A percentile compares a stretch with the other conserved stretches of the same genome.
Evolutionary conservation across 352 stramenopile species (phyloP).

Genomic region (Globisporangium heterothallicum): DNA sequence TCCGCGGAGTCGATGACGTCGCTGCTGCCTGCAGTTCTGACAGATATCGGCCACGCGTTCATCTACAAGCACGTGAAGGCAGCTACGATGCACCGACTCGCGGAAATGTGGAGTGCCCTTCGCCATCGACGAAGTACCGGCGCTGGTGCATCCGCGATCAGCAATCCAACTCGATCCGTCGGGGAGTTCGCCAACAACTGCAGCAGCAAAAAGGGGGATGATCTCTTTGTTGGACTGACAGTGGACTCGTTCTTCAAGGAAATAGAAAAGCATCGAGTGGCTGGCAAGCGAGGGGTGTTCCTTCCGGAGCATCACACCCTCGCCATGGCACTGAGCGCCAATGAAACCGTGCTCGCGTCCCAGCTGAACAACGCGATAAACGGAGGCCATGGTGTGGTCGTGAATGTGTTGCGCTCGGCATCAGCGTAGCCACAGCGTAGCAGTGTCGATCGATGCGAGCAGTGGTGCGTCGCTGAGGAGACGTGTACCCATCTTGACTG

Average conservation of each 20-base stretch:
- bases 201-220: slow-evolving; percentile 5
- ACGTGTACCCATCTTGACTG: neutral
- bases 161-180: neutral
- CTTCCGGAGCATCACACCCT: slow-evolving; percentile 30
- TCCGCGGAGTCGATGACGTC: slow-evolving; percentile 1
- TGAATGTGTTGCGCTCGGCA: slow-evolving; percentile 5
- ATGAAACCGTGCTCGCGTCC: slow-evolving; percentile 26
- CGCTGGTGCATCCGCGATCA: neutral
- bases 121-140: neutral
- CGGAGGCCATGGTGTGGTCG: neutral
- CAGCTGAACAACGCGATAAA: neutral
- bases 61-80: slow-evolving; percentile 23
- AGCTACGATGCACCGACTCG: slow-evolving; percentile 22
- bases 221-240: slow-evolving; percentile 40
- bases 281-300: slow-evolving; percentile 43
- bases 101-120: slow-evolving; percentile 11
- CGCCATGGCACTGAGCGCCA: slow-evolving; percentile 51
- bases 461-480: neutral
- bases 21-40: slow-evolving; percentile 6
- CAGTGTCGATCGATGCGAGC: too few species aligned
- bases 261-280: slow-evolving; percentile 41
- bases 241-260: slow-evolving; percentile 58
- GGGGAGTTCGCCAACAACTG: neutral
- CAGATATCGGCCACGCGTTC: slow-evolving; percentile 9
- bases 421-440: neutral